phyloP scores from a whole-genome alignment of 352 stramenopile species.

The Aphanomyces cochlioides region DNA sequence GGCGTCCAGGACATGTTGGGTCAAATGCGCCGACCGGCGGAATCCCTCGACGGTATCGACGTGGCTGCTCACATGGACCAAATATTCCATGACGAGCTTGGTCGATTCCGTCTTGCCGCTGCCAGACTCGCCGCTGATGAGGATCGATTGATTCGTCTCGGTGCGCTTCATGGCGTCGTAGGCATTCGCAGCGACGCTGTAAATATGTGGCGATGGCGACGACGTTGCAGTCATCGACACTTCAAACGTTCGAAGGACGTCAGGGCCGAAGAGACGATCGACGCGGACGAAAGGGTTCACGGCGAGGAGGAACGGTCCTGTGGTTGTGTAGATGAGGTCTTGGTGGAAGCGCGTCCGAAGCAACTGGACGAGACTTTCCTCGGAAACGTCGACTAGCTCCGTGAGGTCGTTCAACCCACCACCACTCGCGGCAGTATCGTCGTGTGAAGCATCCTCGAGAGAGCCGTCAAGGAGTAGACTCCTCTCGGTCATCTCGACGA shows the following conservation, averaged over 20 bases:
- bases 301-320: constrained; percentile 70
- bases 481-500: no score
- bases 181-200: constrained; percentile 73
- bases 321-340: constrained; percentile 85
- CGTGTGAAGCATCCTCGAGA: no score
- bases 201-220: constrained; percentile 79
- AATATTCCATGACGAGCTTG: constrained; percentile 87
- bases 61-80: constrained; percentile 61
- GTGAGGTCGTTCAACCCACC: constrained; percentile 66
- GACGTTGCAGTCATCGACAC: constrained; percentile 42
- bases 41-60: constrained; percentile 22
- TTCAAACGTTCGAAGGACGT: constrained; percentile 57
- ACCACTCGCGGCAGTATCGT: no score
- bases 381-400: constrained; percentile 71
- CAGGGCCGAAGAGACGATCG: constrained; percentile 51
- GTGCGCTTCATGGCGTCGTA: constrained; percentile 77
- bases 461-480: no score
- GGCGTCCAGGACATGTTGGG: constrained; percentile 87
- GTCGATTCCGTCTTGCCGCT: constrained; percentile 88
- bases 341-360: constrained; percentile 66
- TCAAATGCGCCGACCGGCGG: constrained; percentile 42
- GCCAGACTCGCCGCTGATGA: constrained; percentile 82
- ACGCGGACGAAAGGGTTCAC: constrained; percentile 84
- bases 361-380: constrained; percentile 57
- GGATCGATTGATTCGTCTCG: constrained; percentile 72